Evolutionary conservation across 2,329 filamentous ascomycete species (phyloP), one percentile per base, ranked within the genome.

Genomic region (Claviceps purpurea): DNA sequence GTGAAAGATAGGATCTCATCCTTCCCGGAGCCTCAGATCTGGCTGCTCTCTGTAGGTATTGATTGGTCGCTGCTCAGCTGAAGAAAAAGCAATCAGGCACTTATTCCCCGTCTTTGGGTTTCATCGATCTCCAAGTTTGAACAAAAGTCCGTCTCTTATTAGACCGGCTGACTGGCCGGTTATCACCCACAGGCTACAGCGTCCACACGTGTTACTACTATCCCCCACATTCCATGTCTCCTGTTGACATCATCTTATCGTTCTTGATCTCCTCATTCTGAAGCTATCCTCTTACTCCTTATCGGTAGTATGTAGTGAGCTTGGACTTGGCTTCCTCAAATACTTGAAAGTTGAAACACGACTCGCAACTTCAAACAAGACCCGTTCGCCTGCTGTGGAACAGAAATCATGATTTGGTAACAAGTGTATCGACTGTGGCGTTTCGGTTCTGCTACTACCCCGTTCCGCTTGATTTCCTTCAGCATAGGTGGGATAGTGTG

Each of bases 151-250:
- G 30, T 11, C 30, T 34, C 30, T 26, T 22, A 11, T 30, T 30
- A 11, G 30, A 34, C 8, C 30, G 30, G 30, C 10, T 34, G 20
- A 43, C 24, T 14, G 24, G 13, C 30, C 38, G 39, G 4, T n/a
- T 26, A 30, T 47, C 40, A 34, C 14, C 26, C 40, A 43, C 42
- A 24, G 22, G 47, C 24, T n/a, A 7, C 51, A n/a, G 5, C 41
- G 5, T 22, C 20, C 20, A 14, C 41, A 14, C 30, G 24, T 49
- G 41, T 30, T 49, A 50, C 37, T 13, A 34, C 34, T 37, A 34
- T 50, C 47, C 51, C 47, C 47, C 47, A 50, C 22, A 46, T 16
- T 49, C 39, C 22, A 37, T 49, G 26, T 44, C 24, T 50, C 47
- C n/a, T 46, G 22, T 30, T 38, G n/a, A 50, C 37, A n/a, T 16